phyloP scores from a whole-genome alignment of 2,329 filamentous ascomycete species.

The Venturia pyrina region DNA sequence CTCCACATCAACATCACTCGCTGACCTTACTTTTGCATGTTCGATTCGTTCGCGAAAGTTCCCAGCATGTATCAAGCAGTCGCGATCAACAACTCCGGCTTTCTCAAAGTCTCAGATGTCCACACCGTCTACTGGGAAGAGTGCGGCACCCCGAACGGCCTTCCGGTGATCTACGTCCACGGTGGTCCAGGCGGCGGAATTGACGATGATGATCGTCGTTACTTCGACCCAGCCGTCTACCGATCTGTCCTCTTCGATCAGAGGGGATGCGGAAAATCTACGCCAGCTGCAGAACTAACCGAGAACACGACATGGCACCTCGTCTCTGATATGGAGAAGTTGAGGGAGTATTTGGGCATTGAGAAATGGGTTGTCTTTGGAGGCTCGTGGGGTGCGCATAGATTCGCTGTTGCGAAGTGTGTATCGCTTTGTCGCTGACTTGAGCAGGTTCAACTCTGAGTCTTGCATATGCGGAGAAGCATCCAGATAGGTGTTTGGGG shows the following conservation, averaged over 20 bases:
- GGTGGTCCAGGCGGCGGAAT: constrained; percentile 28
- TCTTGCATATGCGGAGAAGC: constrained; percentile 34
- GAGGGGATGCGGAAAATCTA: constrained; percentile 35
- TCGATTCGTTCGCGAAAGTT: no score
- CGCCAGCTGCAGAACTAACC: constrained; percentile 29
- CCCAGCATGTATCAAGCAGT: not conserved
- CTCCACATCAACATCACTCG: no score
- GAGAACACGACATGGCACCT: constrained; percentile 38
- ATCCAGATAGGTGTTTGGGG: constrained; percentile 29
- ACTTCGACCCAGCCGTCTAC: constrained; percentile 36
- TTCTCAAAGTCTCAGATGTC: not conserved
- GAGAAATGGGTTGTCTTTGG: constrained; percentile 39
- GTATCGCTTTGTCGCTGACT: no score
- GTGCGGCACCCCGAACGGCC: not conserved
- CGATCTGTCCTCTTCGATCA: constrained; percentile 39
- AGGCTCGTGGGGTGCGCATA: constrained; percentile 40
- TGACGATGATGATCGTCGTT: constrained; percentile 23
- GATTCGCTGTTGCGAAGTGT: no score
- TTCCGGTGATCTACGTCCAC: constrained; percentile 31
- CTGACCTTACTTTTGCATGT: no score
- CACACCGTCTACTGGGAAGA: constrained; percentile 4
- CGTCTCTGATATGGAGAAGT: constrained; percentile 35
- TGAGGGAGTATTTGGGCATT: constrained; percentile 33
- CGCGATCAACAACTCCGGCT: not conserved
- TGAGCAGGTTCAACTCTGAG: constrained; percentile 33